A percentile compares a stretch with the other conserved stretches of the same genome.
These are phyloP conservation scores for Scopulariopsis brevicaulis DNA, from an alignment of 2,329 filamentous ascomycete species.

Conservation along the genomic window DNA sequence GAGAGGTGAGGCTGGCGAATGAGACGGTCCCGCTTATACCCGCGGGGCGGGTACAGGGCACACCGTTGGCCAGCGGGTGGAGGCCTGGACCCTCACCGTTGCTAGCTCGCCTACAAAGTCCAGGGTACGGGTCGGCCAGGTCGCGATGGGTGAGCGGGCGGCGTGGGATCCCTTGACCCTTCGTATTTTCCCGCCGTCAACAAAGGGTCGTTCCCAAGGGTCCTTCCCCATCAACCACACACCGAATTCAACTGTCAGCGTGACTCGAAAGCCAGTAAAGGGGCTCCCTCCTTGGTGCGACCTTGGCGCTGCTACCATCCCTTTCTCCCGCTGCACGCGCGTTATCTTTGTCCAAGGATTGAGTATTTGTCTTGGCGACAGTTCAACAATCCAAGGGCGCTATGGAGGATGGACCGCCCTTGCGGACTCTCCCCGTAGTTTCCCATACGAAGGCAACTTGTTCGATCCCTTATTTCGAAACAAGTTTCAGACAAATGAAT, in stretches of 20 bases:
- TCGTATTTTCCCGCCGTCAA: background rate
- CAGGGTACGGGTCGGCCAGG: background rate
- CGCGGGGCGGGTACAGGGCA: background rate
- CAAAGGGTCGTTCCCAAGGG: background rate
- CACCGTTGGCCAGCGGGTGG: background rate
- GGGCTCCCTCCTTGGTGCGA: too few species aligned
- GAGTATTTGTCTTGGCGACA: too few species aligned
- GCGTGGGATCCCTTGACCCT: background rate
- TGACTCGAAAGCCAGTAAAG: background rate
- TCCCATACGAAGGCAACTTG: background rate
- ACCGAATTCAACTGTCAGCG: background rate
- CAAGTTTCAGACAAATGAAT: constrained; percentile 2
- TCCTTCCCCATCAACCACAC: background rate
- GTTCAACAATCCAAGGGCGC: too few species aligned
- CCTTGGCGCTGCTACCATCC: too few species aligned
- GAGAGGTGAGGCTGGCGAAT: constrained; percentile 3
- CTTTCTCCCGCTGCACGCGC: background rate
- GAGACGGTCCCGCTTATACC: background rate
- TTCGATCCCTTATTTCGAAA: background rate
- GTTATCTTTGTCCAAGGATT: background rate
- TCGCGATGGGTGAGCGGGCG: background rate
- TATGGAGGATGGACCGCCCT: too few species aligned
- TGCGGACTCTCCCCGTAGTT: background rate
- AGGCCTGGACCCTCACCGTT: background rate
- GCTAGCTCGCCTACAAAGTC: background rate